phyloP scores from a whole-genome alignment of 2,329 filamentous ascomycete species.

The Arachnomyces sp. region DNA sequence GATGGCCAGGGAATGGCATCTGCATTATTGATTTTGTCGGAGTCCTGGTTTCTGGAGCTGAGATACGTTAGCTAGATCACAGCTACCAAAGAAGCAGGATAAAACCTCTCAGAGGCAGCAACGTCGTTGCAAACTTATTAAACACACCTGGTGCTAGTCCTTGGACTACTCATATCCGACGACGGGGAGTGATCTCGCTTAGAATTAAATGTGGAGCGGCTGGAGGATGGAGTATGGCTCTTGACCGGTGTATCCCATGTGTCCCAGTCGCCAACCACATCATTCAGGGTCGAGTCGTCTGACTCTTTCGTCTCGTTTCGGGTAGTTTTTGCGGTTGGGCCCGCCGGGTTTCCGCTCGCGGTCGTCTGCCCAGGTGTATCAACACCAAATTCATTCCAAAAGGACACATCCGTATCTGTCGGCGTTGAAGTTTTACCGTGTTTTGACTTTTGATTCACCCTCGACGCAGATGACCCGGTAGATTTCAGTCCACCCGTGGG shows the following conservation, averaged over 20 bases:
- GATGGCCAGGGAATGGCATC: conserved; percentile 55
- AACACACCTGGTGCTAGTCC: conserved; percentile 47
- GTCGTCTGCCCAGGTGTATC: conserved; percentile 38
- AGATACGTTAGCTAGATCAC: conserved; percentile 27
- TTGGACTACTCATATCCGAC: conserved; percentile 41
- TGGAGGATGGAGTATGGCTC: conserved; percentile 35
- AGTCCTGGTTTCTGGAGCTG: conserved; percentile 20
- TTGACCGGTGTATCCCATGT: conserved; percentile 45
- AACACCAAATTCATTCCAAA: conserved; percentile 45
- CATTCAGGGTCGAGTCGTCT: conserved; percentile 31
- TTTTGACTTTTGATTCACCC: conserved; percentile 23
- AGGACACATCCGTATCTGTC: conserved; percentile 31
- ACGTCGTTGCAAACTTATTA: conserved; percentile 15
- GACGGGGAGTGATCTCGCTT: conserved; percentile 38
- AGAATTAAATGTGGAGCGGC: conserved; percentile 44
- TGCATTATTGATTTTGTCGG: conserved; percentile 23
- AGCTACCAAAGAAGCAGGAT: conserved; percentile 9
- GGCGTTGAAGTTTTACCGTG: conserved; percentile 35
- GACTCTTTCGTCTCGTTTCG: conserved; percentile 30
- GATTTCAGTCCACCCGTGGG: conserved; percentile 18
- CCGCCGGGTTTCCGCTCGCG: conserved; percentile 17
- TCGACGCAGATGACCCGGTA: conserved; percentile 21
- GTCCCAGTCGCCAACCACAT: conserved; percentile 46
- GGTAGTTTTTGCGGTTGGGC: conserved; percentile 17
- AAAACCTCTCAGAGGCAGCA: conserved; percentile 3